These are phyloP conservation scores for Fusarium succisae DNA, from an alignment of 2,329 filamentous ascomycete species.

Conservation along the genomic window DNA sequence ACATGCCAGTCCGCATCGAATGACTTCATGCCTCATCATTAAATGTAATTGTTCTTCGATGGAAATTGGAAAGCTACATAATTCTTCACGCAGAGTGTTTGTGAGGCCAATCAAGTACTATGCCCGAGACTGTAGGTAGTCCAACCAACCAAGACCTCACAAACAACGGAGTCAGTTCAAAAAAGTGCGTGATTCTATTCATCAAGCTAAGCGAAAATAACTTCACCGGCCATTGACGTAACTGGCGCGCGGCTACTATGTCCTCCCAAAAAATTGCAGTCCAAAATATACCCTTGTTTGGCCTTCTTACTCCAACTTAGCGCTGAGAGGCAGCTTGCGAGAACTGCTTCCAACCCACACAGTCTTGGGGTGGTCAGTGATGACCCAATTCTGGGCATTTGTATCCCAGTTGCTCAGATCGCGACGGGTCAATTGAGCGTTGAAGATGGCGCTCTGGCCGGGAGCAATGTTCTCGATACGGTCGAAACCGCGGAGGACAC, in stretches of 20 bases:
- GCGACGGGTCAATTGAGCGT: slow-evolving; percentile 75
- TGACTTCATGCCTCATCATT: accelerated
- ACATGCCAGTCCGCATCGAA: accelerated
- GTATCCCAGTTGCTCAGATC: slow-evolving; percentile 91
- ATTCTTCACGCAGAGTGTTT: no score
- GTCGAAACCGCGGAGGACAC: slow-evolving; percentile 82
- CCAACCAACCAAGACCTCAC: neutral
- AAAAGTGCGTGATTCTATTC: neutral
- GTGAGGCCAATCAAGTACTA: no score
- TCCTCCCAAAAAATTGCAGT: neutral
- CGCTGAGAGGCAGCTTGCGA: slow-evolving; percentile 59
- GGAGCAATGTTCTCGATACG: slow-evolving; percentile 73
- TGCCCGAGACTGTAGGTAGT: neutral
- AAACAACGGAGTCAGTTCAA: neutral
- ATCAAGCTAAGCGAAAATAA: slow-evolving; percentile 5
- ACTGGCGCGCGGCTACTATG: neutral
- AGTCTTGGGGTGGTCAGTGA: slow-evolving; percentile 61
- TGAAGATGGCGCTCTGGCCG: slow-evolving; percentile 74
- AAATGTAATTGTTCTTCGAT: neutral
- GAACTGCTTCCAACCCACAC: slow-evolving; percentile 66
- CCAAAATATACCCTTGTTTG: neutral
- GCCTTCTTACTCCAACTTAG: slow-evolving; percentile 20
- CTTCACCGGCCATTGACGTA: slow-evolving; percentile 10
- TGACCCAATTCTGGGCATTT: slow-evolving; percentile 82
- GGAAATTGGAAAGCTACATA: no score